These are phyloP conservation scores for Alternaria gaisen DNA, from an alignment of 2,329 filamentous ascomycete species.

Conservation along the genomic window DNA sequence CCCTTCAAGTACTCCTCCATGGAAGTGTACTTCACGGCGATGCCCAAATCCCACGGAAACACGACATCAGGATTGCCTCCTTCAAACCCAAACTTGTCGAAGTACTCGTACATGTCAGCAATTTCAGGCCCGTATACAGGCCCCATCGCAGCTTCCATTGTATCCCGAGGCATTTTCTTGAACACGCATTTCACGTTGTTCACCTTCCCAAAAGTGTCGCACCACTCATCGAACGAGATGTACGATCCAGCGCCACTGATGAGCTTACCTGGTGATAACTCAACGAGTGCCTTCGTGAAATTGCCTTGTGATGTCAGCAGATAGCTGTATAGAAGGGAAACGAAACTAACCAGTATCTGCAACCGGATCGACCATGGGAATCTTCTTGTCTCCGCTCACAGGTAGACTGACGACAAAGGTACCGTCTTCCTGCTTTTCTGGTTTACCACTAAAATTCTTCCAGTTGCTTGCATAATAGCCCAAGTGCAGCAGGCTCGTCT, in stretches of 20 bases:
- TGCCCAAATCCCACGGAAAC: slow-evolving; percentile 36
- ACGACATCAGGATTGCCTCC: slow-evolving; percentile 45
- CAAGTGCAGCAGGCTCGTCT: slow-evolving; percentile 40
- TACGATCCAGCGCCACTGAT: slow-evolving; percentile 35
- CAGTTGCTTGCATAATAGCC: slow-evolving; percentile 37
- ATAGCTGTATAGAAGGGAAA: neutral
- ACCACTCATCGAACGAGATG: slow-evolving; percentile 36
- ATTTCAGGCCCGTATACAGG: slow-evolving; percentile 38
- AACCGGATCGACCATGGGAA: slow-evolving; percentile 27
- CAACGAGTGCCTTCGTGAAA: slow-evolving; percentile 37
- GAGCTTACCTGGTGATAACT: slow-evolving; percentile 31
- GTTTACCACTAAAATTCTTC: slow-evolving; percentile 22
- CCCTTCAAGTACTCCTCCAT: slow-evolving; percentile 39
- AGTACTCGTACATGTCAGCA: slow-evolving; percentile 46
- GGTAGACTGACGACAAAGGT: slow-evolving; percentile 28
- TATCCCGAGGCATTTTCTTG: slow-evolving; percentile 20
- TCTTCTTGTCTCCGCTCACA: slow-evolving; percentile 27
- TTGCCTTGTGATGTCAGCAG: slow-evolving; percentile 14
- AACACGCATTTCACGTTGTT: slow-evolving; percentile 30
- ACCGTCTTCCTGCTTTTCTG: slow-evolving; percentile 33
- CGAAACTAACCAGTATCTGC: slow-evolving; percentile 31
- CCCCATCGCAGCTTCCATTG: slow-evolving; percentile 34
- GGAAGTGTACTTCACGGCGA: slow-evolving; percentile 30
- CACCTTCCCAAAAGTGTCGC: slow-evolving; percentile 31
- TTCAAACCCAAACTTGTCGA: slow-evolving; percentile 51